These are phyloP conservation scores for Trichoderma breve DNA, from an alignment of 2,329 filamentous ascomycete species.

Conservation along the genomic window DNA sequence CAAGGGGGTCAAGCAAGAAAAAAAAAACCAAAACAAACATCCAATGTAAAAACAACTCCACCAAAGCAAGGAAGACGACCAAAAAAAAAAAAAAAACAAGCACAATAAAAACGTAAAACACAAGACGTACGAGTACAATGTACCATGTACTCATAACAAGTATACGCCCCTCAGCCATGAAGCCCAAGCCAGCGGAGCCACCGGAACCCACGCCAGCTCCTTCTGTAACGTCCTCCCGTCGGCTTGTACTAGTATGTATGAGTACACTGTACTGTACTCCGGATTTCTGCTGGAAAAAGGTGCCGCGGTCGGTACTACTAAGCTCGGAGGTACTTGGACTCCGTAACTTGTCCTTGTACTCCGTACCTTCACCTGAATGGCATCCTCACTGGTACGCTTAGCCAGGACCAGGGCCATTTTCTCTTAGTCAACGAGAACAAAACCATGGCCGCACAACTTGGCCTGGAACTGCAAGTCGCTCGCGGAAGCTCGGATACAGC, in stretches of 20 bases:
- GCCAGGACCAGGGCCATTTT: neutral
- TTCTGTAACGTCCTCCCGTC: neutral
- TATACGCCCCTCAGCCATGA: neutral
- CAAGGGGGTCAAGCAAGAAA: neutral
- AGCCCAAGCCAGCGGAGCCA: neutral
- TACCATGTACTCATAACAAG: neutral
- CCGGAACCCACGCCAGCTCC: neutral
- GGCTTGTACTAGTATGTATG: neutral
- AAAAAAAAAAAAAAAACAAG: neutral
- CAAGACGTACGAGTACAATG: neutral
- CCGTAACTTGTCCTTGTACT: neutral
- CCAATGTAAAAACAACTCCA: neutral
- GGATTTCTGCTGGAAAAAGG: neutral
- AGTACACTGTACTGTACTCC: neutral
- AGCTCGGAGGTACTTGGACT: neutral
- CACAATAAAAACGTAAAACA: neutral
- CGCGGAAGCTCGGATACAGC: conserved; percentile 17
- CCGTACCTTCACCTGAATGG: neutral
- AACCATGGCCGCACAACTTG: neutral
- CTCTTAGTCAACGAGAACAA: conserved; percentile 5
- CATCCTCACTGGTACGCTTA: neutral
- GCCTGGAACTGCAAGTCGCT: neutral
- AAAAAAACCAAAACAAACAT: neutral
- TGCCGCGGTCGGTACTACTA: neutral
- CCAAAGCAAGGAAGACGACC: neutral